A percentile compares a stretch with the other conserved stretches of the same genome.
These are phyloP conservation scores for Lachnum nothofagi DNA, from an alignment of 2,329 filamentous ascomycete species.

Conservation along the genomic window DNA sequence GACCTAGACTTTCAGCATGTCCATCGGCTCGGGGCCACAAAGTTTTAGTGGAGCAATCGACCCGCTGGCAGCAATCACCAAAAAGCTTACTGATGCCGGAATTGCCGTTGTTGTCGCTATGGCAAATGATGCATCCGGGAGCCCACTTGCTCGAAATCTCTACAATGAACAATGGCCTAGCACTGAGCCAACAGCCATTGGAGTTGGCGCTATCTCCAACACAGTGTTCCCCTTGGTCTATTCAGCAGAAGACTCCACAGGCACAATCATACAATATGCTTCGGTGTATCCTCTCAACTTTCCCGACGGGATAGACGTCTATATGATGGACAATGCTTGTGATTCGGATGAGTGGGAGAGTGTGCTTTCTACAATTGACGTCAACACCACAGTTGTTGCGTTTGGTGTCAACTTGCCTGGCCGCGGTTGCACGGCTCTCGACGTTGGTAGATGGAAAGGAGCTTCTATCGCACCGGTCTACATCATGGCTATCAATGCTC, in stretches of 20 bases:
- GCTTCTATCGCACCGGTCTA: conserved; percentile 3
- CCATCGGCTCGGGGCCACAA: conserved; percentile 13
- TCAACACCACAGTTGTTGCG: conserved; percentile 18
- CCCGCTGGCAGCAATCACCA: conserved; percentile 6
- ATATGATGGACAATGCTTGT: conserved; percentile 13
- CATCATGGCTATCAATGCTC: conserved; percentile 15
- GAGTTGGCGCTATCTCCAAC: conserved; percentile 19
- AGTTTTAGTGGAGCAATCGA: conserved; percentile 6
- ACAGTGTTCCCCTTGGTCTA: conserved; percentile 19
- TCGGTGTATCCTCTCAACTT: conserved; percentile 18
- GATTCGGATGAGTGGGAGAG: conserved; percentile 9
- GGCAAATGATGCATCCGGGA: conserved; percentile 15
- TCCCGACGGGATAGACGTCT: conserved; percentile 6
- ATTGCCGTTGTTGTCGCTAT: conserved; percentile 13
- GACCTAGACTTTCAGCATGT: no score
- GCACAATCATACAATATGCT: conserved; percentile 15
- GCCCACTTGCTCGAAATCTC: conserved; percentile 7
- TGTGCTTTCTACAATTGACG: conserved; percentile 9
- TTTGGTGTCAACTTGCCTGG: conserved; percentile 4
- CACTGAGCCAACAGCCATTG: conserved; percentile 14
- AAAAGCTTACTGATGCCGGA: conserved; percentile 9
- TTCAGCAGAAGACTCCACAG: conserved; percentile 10
- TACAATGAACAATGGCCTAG: conserved; percentile 14
- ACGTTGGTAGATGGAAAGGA: neutral
- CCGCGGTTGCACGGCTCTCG: neutral